Conservation (phyloP, 768 basidiomycete species). For the Rhodotorula babjevae region DNA sequence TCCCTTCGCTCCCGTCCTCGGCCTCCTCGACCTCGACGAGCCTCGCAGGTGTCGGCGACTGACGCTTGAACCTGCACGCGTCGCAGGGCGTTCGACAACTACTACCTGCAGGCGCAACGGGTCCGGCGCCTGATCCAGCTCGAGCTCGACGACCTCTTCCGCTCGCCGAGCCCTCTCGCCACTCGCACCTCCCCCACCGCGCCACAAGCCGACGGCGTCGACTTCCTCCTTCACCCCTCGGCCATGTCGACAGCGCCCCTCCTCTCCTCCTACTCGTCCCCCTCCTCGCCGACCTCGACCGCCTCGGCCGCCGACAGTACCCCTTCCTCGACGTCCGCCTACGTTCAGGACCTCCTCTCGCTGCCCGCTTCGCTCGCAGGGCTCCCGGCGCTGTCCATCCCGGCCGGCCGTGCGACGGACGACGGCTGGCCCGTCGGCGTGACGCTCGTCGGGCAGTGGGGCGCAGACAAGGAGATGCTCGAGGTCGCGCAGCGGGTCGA, state of each 20-base stretch:
- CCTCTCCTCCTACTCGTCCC: constrained; percentile 45
- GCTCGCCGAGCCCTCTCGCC: constrained; percentile 54
- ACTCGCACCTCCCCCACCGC: neutral
- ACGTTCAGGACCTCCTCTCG: constrained; percentile 86
- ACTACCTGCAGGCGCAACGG: constrained; percentile 85
- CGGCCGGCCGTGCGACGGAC: constrained; percentile 49
- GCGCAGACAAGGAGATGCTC: constrained; percentile 30
- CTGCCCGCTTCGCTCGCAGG: constrained; percentile 89
- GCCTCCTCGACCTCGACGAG: neutral
- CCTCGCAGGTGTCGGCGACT: too few relatives aligned
- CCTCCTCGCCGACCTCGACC: constrained; percentile 74
- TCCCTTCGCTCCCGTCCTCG: neutral
- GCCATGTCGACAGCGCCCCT: constrained; percentile 77
- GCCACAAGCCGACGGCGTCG: constrained; percentile 52
- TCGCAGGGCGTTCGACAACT: constrained; percentile 88
- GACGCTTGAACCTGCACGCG: too few relatives aligned
- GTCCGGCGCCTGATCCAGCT: constrained; percentile 65
- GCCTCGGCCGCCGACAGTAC: constrained; percentile 52
- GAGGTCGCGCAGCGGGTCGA: constrained; percentile 11
- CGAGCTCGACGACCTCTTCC: constrained; percentile 72
- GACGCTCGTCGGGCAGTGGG: constrained; percentile 41
- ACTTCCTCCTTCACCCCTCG: constrained; percentile 79
- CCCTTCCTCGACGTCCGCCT: constrained; percentile 59
- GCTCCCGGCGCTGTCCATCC: constrained; percentile 73
- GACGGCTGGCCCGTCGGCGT: constrained; percentile 58